Conservation (phyloP, 192 early-diverging fungal genomes). For the Coemansia javaensis region DNA sequence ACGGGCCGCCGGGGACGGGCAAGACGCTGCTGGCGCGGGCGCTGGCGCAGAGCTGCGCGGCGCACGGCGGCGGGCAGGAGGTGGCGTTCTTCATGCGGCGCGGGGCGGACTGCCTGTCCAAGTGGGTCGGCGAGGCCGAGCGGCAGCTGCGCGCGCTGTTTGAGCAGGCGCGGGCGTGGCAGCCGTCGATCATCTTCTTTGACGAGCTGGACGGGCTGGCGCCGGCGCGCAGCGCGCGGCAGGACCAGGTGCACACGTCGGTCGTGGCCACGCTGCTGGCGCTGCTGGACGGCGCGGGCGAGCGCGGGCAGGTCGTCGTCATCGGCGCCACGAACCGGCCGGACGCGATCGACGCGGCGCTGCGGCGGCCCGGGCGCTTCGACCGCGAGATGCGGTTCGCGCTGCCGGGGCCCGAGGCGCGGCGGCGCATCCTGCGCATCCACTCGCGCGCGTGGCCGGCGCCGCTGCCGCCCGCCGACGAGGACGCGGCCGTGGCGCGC, state of each 20-base stretch:
- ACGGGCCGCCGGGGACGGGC: slow-evolving; percentile 89
- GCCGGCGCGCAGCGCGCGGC: slow-evolving; percentile 63
- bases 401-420: slow-evolving; percentile 71
- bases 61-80: background rate
- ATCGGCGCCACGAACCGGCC: slow-evolving; percentile 98
- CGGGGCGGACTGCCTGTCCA: slow-evolving; percentile 95
- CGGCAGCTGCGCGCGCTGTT: slow-evolving; percentile 90
- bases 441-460: slow-evolving; percentile 57
- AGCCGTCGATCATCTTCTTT: slow-evolving; percentile 95
- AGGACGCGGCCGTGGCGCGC: slow-evolving; percentile 42
- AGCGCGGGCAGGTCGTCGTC: slow-evolving; percentile 88
- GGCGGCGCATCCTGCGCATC: slow-evolving; percentile 71
- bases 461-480: slow-evolving; percentile 55
- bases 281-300: slow-evolving; percentile 93
- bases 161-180: slow-evolving; percentile 83
- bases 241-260: slow-evolving; percentile 80
- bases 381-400: slow-evolving; percentile 90
- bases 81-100: slow-evolving; percentile 48
- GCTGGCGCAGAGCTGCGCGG: slow-evolving; percentile 37
- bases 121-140: slow-evolving; percentile 98
- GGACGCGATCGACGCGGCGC: slow-evolving; percentile 87
- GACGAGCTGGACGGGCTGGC: slow-evolving; percentile 97
- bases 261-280: slow-evolving; percentile 88
- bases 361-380: slow-evolving; percentile 89
- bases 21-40: slow-evolving; percentile 91